These are phyloP conservation scores for Alternaria metachromatica DNA, from an alignment of 2,329 filamentous ascomycete genomes.

Conservation along the genomic window DNA sequence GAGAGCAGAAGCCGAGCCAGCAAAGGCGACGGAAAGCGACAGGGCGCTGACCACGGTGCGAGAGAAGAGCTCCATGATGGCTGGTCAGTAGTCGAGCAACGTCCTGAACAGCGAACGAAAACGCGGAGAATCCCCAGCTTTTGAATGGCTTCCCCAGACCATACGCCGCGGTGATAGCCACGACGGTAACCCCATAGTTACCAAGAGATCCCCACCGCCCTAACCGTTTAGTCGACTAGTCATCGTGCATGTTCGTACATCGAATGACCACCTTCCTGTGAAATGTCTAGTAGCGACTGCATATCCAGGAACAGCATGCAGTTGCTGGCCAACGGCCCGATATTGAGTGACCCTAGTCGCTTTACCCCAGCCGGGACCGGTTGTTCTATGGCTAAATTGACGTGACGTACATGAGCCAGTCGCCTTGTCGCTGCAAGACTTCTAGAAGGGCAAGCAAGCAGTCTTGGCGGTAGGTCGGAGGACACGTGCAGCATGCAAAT, in stretches of 20 bases:
- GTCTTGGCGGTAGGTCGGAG: conserved; percentile 16
- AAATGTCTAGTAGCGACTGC: background rate
- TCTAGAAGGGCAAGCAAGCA: conserved; percentile 21
- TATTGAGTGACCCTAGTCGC: conserved; percentile 21
- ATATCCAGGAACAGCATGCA: conserved; percentile 12
- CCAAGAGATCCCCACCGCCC: background rate
- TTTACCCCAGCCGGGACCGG: conserved; percentile 23
- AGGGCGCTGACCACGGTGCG: conserved; percentile 33
- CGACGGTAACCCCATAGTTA: conserved; percentile 9
- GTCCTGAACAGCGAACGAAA: conserved; percentile 10
- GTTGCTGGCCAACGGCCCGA: conserved; percentile 23
- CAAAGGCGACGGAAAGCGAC: conserved; percentile 31
- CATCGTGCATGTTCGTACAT: conserved; percentile 4
- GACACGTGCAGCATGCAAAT: conserved; percentile 5
- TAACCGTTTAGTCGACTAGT: conserved; percentile 32
- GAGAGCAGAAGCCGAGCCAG: conserved; percentile 36
- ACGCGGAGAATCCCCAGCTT: conserved; percentile 19
- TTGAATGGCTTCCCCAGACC: conserved; percentile 7
- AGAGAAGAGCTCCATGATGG: conserved; percentile 40
- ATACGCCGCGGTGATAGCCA: conserved; percentile 10
- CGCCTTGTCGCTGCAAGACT: conserved; percentile 12
- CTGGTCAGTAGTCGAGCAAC: conserved; percentile 8
- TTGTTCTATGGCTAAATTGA: conserved; percentile 43
- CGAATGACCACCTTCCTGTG: conserved; percentile 1
- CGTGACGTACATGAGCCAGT: conserved; percentile 7